Conservation (phyloP, 371 early-diverging fungal genomes). For the Mortierella sp. region DNA sequence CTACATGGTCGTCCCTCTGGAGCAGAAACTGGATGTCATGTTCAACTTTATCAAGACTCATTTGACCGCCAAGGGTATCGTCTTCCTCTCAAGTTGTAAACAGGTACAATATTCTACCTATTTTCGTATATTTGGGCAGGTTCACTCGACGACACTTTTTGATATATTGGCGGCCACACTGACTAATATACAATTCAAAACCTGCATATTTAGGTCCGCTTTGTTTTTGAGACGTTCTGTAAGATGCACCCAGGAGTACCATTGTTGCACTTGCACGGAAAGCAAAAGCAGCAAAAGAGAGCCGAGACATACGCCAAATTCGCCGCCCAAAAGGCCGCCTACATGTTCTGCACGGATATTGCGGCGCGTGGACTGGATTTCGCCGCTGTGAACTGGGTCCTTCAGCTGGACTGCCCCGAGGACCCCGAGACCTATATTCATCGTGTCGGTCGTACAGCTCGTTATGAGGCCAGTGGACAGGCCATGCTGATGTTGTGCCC, state of each 20-base stretch:
- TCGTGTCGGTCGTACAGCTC: slow-evolving; percentile 98
- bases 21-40: slow-evolving; percentile 91
- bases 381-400: slow-evolving; percentile 98
- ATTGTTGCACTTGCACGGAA: slow-evolving; percentile 94
- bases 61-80: slow-evolving; percentile 84
- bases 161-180: background rate
- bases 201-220: slow-evolving; percentile 75
- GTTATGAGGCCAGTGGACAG: slow-evolving; percentile 91
- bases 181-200: background rate
- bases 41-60: slow-evolving; percentile 96
- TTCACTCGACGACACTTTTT: background rate
- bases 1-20: slow-evolving; percentile 87
- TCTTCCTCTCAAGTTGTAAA: slow-evolving; percentile 94
- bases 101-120: slow-evolving; percentile 67
- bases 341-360: slow-evolving; percentile 96
- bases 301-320: slow-evolving; percentile 93
- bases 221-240: slow-evolving; percentile 94
- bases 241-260: slow-evolving; percentile 95
- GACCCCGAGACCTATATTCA: slow-evolving; percentile 98
- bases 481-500: slow-evolving; percentile 91
- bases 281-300: slow-evolving; percentile 95
- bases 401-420: slow-evolving; percentile 98
- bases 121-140: background rate
- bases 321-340: slow-evolving; percentile 78
- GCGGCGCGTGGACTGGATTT: slow-evolving; percentile 99